These are phyloP conservation scores for Bipolaris victoriae DNA, from an alignment of 2,329 filamentous ascomycete species.

Conservation along the genomic window DNA sequence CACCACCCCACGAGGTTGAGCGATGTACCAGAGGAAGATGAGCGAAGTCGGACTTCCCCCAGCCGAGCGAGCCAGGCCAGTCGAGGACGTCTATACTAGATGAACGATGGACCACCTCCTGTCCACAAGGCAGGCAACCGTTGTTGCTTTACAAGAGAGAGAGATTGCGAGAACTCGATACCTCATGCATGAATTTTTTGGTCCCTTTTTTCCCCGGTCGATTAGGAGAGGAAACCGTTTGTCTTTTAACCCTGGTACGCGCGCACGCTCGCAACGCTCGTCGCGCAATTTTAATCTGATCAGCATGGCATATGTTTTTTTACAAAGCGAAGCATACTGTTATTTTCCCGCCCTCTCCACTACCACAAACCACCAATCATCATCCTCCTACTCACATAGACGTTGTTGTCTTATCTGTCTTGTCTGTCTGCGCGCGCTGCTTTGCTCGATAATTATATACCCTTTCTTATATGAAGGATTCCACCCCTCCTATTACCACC, in stretches of 20 bases:
- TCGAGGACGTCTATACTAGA: conserved; percentile 33
- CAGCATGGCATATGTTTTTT: not conserved
- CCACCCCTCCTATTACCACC: too few species aligned
- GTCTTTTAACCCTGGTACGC: not conserved
- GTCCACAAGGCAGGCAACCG: not conserved
- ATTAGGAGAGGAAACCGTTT: not conserved
- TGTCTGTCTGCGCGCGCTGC: not conserved
- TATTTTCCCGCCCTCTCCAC: too few species aligned
- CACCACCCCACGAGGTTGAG: conserved; percentile 50
- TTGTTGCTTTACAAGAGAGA: not conserved
- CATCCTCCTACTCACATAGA: not conserved
- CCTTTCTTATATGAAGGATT: too few species aligned
- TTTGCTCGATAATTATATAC: too few species aligned
- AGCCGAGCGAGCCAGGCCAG: conserved; percentile 47
- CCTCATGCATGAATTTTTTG: not conserved
- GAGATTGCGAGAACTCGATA: not conserved
- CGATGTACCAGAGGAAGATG: conserved; percentile 51
- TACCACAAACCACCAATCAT: not conserved
- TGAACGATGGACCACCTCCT: not conserved
- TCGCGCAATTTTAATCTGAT: not conserved
- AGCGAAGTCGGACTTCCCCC: conserved; percentile 47
- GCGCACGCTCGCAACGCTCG: not conserved
- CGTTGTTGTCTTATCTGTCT: not conserved
- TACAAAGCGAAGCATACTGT: not conserved
- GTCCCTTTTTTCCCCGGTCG: too few species aligned